Evolutionary conservation across 169 alveolate species (phyloP).

Genomic region (Miamiensis avidus): DNA sequence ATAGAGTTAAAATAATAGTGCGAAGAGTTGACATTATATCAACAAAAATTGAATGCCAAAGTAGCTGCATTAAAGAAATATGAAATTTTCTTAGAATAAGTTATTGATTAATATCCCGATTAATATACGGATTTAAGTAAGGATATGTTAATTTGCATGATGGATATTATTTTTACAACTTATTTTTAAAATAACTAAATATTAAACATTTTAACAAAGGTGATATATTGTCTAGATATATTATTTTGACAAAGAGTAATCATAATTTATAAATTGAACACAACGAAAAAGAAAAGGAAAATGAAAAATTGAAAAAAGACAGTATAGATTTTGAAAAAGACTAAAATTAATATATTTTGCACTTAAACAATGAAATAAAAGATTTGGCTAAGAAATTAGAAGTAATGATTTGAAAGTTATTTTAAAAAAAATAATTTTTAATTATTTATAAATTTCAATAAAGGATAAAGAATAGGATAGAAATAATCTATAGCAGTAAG

Average conservation of each 20-base stretch:
- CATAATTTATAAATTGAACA: constrained; percentile 56
- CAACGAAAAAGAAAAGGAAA: constrained; percentile 49
- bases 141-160: no score
- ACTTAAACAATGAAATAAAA: constrained; percentile 62
- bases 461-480: constrained; percentile 34
- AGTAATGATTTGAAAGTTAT: constrained; percentile 52
- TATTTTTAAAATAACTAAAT: no score
- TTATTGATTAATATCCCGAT: constrained; percentile 65
- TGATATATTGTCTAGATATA: constrained; percentile 61
- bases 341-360: constrained; percentile 50
- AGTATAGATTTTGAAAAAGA: constrained; percentile 56
- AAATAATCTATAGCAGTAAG: constrained; percentile 27
- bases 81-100: constrained; percentile 68
- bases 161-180: no score
- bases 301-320: constrained; percentile 53
- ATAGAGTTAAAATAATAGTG: constrained; percentile 35
- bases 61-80: constrained; percentile 59
- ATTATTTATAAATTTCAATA: constrained; percentile 50
- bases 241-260: constrained; percentile 58
- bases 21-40: constrained; percentile 47
- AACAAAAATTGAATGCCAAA: constrained; percentile 56
- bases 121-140: constrained; percentile 66
- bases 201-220: no score
- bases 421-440: constrained; percentile 57
- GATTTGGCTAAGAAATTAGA: constrained; percentile 36